These are phyloP conservation scores for Mycena chlorophos DNA, from an alignment of 768 basidiomycete species.

Conservation along the genomic window DNA sequence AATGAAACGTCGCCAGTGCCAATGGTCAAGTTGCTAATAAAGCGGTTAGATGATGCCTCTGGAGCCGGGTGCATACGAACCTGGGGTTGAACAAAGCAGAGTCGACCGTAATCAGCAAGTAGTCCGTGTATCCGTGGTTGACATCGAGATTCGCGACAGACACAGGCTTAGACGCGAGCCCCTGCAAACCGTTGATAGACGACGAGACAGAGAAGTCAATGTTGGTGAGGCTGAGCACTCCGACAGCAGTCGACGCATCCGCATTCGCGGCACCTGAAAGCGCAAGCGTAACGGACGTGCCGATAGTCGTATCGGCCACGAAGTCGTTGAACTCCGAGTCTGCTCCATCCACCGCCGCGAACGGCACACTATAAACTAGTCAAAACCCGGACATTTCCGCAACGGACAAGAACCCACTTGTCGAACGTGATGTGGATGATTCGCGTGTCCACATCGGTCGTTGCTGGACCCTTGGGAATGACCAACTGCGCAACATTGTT, in stretches of 20 bases:
- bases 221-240: slow-evolving; percentile 53
- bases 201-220: slow-evolving; percentile 63
- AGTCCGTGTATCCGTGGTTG: slow-evolving; percentile 63
- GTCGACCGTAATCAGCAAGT: slow-evolving; percentile 65
- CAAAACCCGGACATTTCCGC: too few species aligned
- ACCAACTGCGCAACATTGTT: slow-evolving; percentile 58
- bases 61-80: slow-evolving; percentile 29
- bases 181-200: slow-evolving; percentile 62
- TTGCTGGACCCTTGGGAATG: slow-evolving; percentile 56
- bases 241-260: slow-evolving; percentile 65
- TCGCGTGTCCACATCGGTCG: slow-evolving; percentile 61
- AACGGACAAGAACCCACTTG: slow-evolving; percentile 10
- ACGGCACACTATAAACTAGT: slow-evolving; percentile 44
- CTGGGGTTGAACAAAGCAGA: slow-evolving; percentile 67
- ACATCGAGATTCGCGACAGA: slow-evolving; percentile 62
- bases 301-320: slow-evolving; percentile 58
- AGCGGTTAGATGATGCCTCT: slow-evolving; percentile 20
- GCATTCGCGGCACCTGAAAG: slow-evolving; percentile 58
- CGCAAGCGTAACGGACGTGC: slow-evolving; percentile 43
- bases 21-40: slow-evolving; percentile 43
- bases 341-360: slow-evolving; percentile 50
- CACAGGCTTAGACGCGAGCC: slow-evolving; percentile 58
- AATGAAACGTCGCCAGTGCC: slow-evolving; percentile 69
- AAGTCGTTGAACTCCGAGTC: slow-evolving; percentile 60
- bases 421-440: slow-evolving; percentile 62